Percentiles rank a stretch among this genome's conserved stretches.
Conservation (phyloP, 108 stramenopile genomes). For the Cylindrotheca closterium region DNA sequence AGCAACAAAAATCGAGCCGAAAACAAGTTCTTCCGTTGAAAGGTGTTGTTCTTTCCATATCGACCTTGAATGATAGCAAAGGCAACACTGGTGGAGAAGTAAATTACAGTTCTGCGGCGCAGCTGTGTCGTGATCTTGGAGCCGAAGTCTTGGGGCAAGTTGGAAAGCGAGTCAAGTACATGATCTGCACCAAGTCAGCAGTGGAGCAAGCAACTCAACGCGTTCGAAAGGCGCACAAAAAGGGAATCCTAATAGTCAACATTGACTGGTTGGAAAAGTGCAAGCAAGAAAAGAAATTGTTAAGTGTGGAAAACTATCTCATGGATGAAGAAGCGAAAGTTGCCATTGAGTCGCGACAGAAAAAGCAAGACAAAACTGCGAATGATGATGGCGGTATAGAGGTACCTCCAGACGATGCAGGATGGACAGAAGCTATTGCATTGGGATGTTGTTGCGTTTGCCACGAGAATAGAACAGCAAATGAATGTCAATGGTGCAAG, state of each 20-base stretch:
- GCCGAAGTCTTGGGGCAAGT: slow-evolving; percentile 66
- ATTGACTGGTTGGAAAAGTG: slow-evolving; percentile 59
- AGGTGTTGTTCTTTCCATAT: slow-evolving; percentile 55
- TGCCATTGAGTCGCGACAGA: slow-evolving; percentile 12
- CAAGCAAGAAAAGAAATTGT: neutral
- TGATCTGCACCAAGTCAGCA: slow-evolving; percentile 53
- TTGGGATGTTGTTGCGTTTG: slow-evolving; percentile 79
- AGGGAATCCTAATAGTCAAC: slow-evolving; percentile 59
- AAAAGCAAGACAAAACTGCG: neutral
- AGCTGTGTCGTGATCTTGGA: slow-evolving; percentile 37
- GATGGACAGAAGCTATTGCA: slow-evolving; percentile 30
- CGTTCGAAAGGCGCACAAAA: slow-evolving; percentile 73
- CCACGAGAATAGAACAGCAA: slow-evolving; percentile 54
- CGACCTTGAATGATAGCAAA: slow-evolving; percentile 42
- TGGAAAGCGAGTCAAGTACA: slow-evolving; percentile 51
- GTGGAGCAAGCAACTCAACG: slow-evolving; percentile 62
- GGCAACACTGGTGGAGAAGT: neutral
- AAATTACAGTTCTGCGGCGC: slow-evolving; percentile 31
- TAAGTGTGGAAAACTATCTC: slow-evolving; percentile 2
- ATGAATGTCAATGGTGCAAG: slow-evolving; percentile 61
- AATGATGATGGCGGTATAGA: slow-evolving; percentile 1
- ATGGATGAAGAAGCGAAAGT: slow-evolving; percentile 17
- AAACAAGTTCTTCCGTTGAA: slow-evolving; percentile 31
- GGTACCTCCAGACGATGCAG: slow-evolving; percentile 10
- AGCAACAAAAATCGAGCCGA: too few relatives aligned